Conservation (phyloP, 805 yeast genomes). For the Suhomyces faveliae region DNA sequence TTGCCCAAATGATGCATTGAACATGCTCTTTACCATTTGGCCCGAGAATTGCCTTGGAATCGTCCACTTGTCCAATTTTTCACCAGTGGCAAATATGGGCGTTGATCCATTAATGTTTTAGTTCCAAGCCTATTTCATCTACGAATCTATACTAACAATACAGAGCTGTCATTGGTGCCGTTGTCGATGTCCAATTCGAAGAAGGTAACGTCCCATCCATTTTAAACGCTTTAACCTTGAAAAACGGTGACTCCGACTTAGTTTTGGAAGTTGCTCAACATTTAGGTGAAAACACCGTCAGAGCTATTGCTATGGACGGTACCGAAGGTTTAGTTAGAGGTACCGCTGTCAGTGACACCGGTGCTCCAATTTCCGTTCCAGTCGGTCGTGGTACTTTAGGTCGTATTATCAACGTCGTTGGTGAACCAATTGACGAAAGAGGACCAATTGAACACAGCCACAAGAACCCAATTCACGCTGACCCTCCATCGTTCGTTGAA, state of each 20-base stretch:
- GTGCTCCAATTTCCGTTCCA: slow-evolving; percentile 98
- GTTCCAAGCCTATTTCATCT: background rate
- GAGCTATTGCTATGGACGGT: slow-evolving; percentile 99
- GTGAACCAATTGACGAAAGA: slow-evolving; percentile 99
- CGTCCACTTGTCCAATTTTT: background rate
- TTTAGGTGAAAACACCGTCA: slow-evolving; percentile 99
- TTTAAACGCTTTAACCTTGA: slow-evolving; percentile 91
- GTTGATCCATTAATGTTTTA: background rate
- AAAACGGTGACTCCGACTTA: slow-evolving; percentile 73
- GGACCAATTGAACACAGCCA: slow-evolving; percentile 93
- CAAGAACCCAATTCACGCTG: slow-evolving; percentile 98
- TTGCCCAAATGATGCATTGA: background rate
- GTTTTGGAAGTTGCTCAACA: slow-evolving; percentile 99
- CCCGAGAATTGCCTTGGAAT: background rate
- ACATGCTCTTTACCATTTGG: background rate
- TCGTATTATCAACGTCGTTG: slow-evolving; percentile 95
- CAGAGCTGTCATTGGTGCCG: slow-evolving; percentile 98
- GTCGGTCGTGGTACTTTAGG: slow-evolving; percentile 99
- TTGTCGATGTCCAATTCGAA: slow-evolving; percentile 98
- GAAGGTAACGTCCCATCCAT: slow-evolving; percentile 97
- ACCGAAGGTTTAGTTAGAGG: slow-evolving; percentile 99
- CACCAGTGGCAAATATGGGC: background rate
- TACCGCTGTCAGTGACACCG: slow-evolving; percentile 86
- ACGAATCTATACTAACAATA: slow-evolving; percentile 31
- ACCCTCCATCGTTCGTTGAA: slow-evolving; percentile 93